A percentile compares a stretch with the other conserved stretches of the same genome.
These are phyloP conservation scores for Candida dubliniensis DNA, from an alignment of 1,139 yeast genomes.

Conservation along the genomic window DNA sequence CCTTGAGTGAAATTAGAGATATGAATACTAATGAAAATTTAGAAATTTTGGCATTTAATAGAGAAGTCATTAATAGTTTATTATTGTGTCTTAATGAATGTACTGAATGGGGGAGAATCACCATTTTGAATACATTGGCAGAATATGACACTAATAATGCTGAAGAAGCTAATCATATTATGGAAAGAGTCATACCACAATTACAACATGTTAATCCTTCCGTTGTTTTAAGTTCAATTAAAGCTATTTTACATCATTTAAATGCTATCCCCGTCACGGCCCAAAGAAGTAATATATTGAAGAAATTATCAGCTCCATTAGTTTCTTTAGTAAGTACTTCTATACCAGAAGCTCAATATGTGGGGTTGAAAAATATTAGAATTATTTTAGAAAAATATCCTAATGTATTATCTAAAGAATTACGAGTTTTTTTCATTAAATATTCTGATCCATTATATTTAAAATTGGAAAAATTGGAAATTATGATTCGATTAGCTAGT, in stretches of 20 bases:
- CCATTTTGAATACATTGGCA: conserved; percentile 78
- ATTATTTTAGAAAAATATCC: conserved; percentile 91
- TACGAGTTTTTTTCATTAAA: conserved; percentile 88
- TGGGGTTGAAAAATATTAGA: conserved; percentile 88
- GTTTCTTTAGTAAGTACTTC: conserved; percentile 80
- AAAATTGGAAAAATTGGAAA: conserved; percentile 89
- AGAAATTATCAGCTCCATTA: conserved; percentile 86
- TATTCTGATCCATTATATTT: conserved; percentile 93
- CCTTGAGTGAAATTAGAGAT: conserved; percentile 80
- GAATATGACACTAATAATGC: conserved; percentile 59
- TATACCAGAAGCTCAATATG: conserved; percentile 93
- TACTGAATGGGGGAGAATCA: conserved; percentile 98
- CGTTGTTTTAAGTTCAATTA: conserved; percentile 85
- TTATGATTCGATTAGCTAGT: conserved; percentile 80
- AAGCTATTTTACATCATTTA: conserved; percentile 74
- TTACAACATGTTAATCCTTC: conserved; percentile 97
- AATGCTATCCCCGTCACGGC: conserved; percentile 44
- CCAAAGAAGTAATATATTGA: conserved; percentile 46
- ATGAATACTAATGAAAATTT: conserved; percentile 53
- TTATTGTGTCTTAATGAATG: conserved; percentile 90
- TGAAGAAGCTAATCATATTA: conserved; percentile 78
- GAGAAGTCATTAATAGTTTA: conserved; percentile 58
- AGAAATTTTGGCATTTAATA: conserved; percentile 39
- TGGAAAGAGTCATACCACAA: conserved; percentile 92
- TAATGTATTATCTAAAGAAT: conserved; percentile 69